Percentiles rank a stretch among this genome's conserved stretches.
Evolutionary conservation across 2,329 filamentous ascomycete species (phyloP).

Genomic region (Colletotrichum graminicola): DNA sequence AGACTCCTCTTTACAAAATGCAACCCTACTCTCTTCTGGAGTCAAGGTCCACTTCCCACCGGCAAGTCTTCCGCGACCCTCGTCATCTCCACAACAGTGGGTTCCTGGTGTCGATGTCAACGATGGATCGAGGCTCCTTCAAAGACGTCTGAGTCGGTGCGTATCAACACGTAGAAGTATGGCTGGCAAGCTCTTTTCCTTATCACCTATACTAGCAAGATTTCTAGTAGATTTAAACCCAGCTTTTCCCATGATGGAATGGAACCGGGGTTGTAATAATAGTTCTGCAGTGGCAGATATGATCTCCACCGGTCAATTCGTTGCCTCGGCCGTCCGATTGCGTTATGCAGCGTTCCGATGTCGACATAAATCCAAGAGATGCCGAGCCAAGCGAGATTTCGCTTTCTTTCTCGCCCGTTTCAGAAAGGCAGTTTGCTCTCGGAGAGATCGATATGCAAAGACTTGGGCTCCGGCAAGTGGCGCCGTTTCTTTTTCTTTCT

Average conservation of each 20-base stretch:
- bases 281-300: neutral
- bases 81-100: neutral
- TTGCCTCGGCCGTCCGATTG: conserved; percentile 20
- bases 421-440: conserved; percentile 8
- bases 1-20: neutral
- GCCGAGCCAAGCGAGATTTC: conserved; percentile 7
- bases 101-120: neutral
- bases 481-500: neutral
- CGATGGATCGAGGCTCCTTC: neutral
- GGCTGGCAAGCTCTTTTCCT: neutral
- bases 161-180: neutral
- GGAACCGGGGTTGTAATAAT: neutral
- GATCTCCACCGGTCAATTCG: neutral
- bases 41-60: neutral
- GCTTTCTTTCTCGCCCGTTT: neutral
- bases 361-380: conserved; percentile 36
- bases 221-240: neutral
- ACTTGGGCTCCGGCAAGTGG: neutral
- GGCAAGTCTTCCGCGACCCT: neutral
- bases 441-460: neutral
- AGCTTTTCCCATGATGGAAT: too few species aligned
- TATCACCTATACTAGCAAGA: neutral
- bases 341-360: conserved; percentile 32
- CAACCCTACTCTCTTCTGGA: neutral
- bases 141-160: neutral